Percentiles rank a stretch among this genome's conserved stretches.
Conservation (phyloP, 164 flowering plant species). For the Euptelea pleiosperma region DNA sequence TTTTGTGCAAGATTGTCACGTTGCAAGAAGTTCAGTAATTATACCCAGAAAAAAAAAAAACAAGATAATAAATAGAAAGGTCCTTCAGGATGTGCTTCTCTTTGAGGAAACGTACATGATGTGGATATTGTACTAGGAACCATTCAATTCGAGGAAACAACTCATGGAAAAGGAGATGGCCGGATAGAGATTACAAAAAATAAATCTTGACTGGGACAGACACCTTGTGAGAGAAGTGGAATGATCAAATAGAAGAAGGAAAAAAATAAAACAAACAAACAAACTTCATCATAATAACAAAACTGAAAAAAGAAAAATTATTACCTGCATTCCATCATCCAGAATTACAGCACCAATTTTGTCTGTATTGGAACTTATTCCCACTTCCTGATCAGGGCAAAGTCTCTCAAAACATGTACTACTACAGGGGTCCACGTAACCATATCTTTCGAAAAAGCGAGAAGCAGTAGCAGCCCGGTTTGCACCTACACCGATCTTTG, state of each 20-base stretch:
- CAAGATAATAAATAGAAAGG: background rate
- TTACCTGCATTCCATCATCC: slow-evolving; percentile 99
- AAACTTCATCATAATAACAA: too few relatives aligned
- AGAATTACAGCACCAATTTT: slow-evolving; percentile 63
- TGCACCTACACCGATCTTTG: slow-evolving; percentile 75
- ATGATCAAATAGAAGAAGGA: too few relatives aligned
- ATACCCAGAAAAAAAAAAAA: too few relatives aligned
- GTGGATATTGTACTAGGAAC: background rate
- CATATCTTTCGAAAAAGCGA: slow-evolving; percentile 46
- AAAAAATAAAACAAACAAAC: too few relatives aligned
- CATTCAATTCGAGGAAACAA: background rate
- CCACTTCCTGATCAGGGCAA: slow-evolving; percentile 17
- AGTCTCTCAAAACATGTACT: slow-evolving; percentile 9
- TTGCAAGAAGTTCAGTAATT: too few relatives aligned
- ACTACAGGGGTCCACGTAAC: slow-evolving; percentile 30
- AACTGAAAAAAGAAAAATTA: background rate
- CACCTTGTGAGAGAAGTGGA: too few relatives aligned
- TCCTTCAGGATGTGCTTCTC: background rate
- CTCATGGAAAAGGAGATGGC: too few relatives aligned
- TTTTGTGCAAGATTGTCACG: background rate
- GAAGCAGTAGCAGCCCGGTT: slow-evolving; percentile 59
- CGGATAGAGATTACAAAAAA: too few relatives aligned
- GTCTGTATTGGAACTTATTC: slow-evolving; percentile 14
- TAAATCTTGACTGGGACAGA: too few relatives aligned
- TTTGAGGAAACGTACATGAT: background rate